These are phyloP conservation scores for Russula sp. DNA, from an alignment of 768 basidiomycete genomes.

Conservation along the genomic window DNA sequence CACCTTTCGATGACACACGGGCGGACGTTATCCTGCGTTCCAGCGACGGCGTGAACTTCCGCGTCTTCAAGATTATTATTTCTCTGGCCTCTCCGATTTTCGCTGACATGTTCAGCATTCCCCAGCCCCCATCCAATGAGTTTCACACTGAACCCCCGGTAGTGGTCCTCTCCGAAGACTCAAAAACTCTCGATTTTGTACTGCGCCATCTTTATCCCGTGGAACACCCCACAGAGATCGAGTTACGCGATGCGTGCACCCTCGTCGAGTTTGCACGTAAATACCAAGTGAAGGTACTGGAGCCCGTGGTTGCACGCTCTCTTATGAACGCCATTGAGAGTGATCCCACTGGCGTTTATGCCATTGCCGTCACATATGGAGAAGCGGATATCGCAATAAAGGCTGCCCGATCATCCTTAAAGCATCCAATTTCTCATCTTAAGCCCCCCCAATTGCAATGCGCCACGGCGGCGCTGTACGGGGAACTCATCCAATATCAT, in stretches of 20 bases:
- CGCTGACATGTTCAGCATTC: slow-evolving; percentile 17
- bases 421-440: not conserved
- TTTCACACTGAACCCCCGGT: not conserved
- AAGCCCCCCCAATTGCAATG: not conserved
- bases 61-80: slow-evolving; percentile 12
- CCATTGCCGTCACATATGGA: slow-evolving; percentile 2
- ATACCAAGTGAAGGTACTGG: slow-evolving; percentile 13
- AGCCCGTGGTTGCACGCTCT: not conserved
- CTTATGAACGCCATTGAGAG: not conserved
- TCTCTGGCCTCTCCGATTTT: slow-evolving; percentile 13
- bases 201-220: slow-evolving; percentile 18
- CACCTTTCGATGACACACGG: slow-evolving; percentile 10
- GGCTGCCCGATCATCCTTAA: slow-evolving; percentile 3
- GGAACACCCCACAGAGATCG: not conserved
- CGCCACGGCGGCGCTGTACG: not conserved
- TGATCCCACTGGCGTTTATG: slow-evolving; percentile 18
- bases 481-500: not conserved
- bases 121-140: not conserved
- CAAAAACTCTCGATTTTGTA: slow-evolving; percentile 6
- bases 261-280: slow-evolving; percentile 15
- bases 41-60: slow-evolving; percentile 14
- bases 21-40: slow-evolving; percentile 10
- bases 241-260: not conserved
- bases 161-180: slow-evolving; percentile 2
- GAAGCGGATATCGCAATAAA: not conserved